Base-by-base conservation (phyloP, 2,329 filamentous ascomycete species). In the Fusarium denticulatum region DNA sequence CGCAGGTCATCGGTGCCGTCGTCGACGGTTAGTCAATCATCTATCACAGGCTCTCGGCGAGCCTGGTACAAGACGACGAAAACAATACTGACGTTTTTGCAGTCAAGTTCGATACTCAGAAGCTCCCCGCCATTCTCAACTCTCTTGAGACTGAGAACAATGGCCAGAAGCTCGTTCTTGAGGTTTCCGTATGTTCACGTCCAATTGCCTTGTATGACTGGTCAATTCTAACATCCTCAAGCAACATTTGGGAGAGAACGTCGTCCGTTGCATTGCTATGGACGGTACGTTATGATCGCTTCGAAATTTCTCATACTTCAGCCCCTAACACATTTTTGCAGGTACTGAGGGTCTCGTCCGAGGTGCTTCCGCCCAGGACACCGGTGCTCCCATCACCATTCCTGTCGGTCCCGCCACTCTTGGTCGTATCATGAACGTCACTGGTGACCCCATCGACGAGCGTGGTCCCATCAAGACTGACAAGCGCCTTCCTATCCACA, bases 241-340 rank as follows among this genome's bases (percentile, higher is more conserved):
- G 95, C 96, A 99, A 98, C 96, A 98, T 92, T 88, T 99, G 86
- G 96, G 96, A 89, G 94, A 99, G 90, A 97, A 94, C 90, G 94
- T 98, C 84, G 96, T 99, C 86, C 93, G 96, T 87, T 97, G 94
- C 87, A 99, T 99, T 97, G 96, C 96, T 88, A 99, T 99, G 96
- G 96, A 99, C 88, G 96, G 96, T 97, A 92, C 86, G 91, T 85
- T 64, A 60, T 64, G 39, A 60, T 62, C 43, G 28, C 47, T 50
- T 53, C 45, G 61, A 75, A 74, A 76, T 72, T 76, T 70, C 74
- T 64, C 62, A 52, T 28, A 59, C 26, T 11, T 50, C 34, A 49
- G 60, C 45, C 66, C 60, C 71, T 68, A 71, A 73, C 43, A 34
- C n/a, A 39, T 53, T 60, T 70, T 56, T 24, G 37, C 76, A 96